Conservation (phyloP, 2,329 filamentous ascomycete species). For the Cadophora malorum region DNA sequence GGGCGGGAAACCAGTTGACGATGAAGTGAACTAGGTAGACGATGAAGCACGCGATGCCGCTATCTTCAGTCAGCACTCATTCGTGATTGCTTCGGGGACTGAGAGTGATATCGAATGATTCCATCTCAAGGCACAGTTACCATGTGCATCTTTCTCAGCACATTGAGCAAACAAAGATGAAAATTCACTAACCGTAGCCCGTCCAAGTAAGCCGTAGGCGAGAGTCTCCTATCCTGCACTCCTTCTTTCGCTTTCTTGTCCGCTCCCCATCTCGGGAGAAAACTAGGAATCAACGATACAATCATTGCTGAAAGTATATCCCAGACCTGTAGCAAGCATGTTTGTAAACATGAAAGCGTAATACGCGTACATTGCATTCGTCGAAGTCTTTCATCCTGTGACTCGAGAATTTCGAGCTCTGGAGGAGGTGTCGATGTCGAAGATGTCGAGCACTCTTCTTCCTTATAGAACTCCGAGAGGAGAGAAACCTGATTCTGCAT, state of each 20-base stretch:
- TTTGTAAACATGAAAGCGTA: not conserved
- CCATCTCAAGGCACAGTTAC: not conserved
- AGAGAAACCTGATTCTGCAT: not conserved
- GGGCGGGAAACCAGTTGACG: slow-evolving; percentile 27
- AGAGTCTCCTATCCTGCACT: slow-evolving; percentile 29
- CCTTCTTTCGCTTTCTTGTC: not conserved
- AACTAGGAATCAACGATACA: slow-evolving; percentile 8
- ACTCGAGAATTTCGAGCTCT: not conserved
- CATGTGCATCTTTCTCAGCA: not conserved
- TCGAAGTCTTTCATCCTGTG: not conserved
- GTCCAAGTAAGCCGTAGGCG: slow-evolving; percentile 53
- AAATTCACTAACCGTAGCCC: slow-evolving; percentile 46
- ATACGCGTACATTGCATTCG: not conserved
- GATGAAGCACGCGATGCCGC: slow-evolving; percentile 48
- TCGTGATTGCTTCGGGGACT: not conserved
- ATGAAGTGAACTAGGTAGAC: slow-evolving; percentile 32
- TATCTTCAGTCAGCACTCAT: not conserved
- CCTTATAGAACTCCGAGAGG: not conserved
- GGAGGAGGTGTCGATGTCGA: not conserved
- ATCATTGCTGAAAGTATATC: not conserved
- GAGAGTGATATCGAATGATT: not conserved
- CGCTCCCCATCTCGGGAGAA: not conserved
- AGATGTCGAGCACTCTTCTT: not conserved
- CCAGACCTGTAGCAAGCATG: not conserved
- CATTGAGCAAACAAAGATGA: not conserved